Conservation (phyloP, 495 filamentous ascomycete genomes). For the Thermothielavioides terrestris region DNA sequence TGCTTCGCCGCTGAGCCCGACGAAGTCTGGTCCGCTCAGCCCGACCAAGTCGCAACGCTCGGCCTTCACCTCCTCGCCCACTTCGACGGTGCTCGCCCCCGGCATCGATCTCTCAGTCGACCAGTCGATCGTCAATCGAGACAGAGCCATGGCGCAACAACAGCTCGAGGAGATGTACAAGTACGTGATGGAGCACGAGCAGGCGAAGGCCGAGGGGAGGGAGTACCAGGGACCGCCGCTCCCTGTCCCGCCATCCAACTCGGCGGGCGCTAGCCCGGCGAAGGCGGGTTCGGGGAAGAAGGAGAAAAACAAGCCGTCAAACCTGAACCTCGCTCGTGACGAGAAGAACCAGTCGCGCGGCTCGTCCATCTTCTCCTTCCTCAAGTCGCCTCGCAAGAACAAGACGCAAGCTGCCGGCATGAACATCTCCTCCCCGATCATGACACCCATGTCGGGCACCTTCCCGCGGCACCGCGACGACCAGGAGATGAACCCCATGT, state of each 20-base stretch:
- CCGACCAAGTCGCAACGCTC: slow-evolving; percentile 41
- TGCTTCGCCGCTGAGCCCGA: slow-evolving; percentile 17
- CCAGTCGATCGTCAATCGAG: slow-evolving; percentile 60
- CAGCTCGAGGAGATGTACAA: slow-evolving; percentile 87
- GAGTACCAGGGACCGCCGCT: slow-evolving; percentile 32
- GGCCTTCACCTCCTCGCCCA: slow-evolving; percentile 40
- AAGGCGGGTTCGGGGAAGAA: slow-evolving; percentile 16
- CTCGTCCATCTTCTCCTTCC: slow-evolving; percentile 44
- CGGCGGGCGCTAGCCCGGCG: slow-evolving; percentile 13
- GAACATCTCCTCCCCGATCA: slow-evolving; percentile 47
- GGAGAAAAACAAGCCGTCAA: slow-evolving; percentile 39
- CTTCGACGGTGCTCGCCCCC: slow-evolving; percentile 34
- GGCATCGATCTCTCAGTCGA: slow-evolving; percentile 52
- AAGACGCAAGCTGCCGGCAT: slow-evolving; percentile 29
- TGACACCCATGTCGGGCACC: slow-evolving; percentile 45
- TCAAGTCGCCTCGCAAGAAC: slow-evolving; percentile 45
- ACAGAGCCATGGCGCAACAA: slow-evolving; percentile 61
- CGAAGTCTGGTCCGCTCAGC: slow-evolving; percentile 32
- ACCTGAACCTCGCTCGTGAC: slow-evolving; percentile 32
- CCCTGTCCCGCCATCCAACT: slow-evolving; percentile 27
- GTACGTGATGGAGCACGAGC: slow-evolving; percentile 84
- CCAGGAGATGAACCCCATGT: slow-evolving; percentile 44
- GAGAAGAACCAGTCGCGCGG: slow-evolving; percentile 40
- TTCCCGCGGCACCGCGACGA: slow-evolving; percentile 41
- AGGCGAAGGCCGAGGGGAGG: slow-evolving; percentile 44